Conservation (phyloP, 441 rosid genomes). For the Gossypium trilobum region DNA sequence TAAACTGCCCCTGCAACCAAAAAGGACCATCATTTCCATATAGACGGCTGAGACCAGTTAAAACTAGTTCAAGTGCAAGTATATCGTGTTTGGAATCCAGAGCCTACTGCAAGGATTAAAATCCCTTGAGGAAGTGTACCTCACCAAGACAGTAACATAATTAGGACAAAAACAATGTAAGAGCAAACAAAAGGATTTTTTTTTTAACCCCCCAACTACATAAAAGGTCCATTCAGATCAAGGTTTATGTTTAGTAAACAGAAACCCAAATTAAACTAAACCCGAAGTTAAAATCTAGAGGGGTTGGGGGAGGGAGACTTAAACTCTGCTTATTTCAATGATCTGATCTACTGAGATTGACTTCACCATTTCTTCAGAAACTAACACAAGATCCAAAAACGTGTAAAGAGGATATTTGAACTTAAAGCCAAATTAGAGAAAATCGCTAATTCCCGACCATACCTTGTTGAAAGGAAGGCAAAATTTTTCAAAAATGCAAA, state of each 20-base stretch:
- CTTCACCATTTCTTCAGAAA: conserved; percentile 10
- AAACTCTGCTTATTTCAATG: neutral
- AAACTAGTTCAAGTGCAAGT: neutral
- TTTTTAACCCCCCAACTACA: neutral
- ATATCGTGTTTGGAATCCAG: conserved; percentile 3
- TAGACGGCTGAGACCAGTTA: conserved; percentile 18
- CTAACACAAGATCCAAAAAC: conserved; percentile 18
- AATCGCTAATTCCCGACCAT: conserved; percentile 8
- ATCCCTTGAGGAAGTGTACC: neutral
- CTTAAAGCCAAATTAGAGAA: neutral
- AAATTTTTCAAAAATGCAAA: conserved; percentile 20
- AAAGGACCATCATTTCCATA: conserved; percentile 6
- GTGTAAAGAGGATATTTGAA: conserved; percentile 11
- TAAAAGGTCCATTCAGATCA: conserved; percentile 23
- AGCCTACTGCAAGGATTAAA: neutral
- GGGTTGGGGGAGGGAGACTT: no score
- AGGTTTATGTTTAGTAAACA: conserved; percentile 7
- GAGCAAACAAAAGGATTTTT: neutral
- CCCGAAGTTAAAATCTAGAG: neutral
- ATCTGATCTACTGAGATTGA: conserved; percentile 19
- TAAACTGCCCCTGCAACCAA: conserved; percentile 12
- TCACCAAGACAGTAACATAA: conserved; percentile 1
- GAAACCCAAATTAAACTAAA: neutral
- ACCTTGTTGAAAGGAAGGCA: conserved; percentile 28
- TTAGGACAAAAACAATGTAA: neutral